Evolutionary conservation across 768 basidiomycete genomes (phyloP), one percentile per base, ranked within the genome.

Genomic region (Termitomyces sp.): DNA sequence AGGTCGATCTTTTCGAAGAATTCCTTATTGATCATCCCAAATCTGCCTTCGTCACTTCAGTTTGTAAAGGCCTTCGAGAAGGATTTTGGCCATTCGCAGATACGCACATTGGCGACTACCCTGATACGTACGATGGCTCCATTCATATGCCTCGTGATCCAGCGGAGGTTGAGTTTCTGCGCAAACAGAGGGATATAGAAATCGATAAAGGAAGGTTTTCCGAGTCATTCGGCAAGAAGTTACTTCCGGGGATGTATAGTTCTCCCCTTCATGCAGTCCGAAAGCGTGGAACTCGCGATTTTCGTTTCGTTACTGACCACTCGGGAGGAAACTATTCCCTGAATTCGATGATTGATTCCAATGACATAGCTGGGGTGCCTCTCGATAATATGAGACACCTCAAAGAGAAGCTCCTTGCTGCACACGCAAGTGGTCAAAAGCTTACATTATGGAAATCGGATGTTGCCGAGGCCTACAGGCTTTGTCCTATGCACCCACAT

Each of bases 81-180:
- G 55, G 55, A 9, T 56, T 56, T 42, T 56, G 55, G 55, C 55
- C 55, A 22, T 56, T 32, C 1, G 55, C 55, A 16, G 7, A 56
- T 30, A 56, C 55, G 3, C 30, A 42, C 1, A 51, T 51, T 13
- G 36, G 10, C 10, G 8, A 39, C 2, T 51, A 51, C 1, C 50
- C 55, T 8, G 30, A 26, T 3, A 50, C 9, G 1, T 12, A 43
- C 18, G 50, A 51, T 6, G 24, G 50, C 26, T 51, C 36, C 2
- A 16, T 42, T 10, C 14, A 7, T 26, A 49, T 34, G 42, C 37
- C 37, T 37, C 36, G 50, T 18, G 10, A 37, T 30, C 34, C 49
- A 18, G 24, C 10, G 22, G 32, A 51, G 36, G 49, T 12, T 5
- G 26, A 27, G 12, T 57, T 57, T 22, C 33, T 57, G 1, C 39